Evolutionary conservation across 257 asterid species (phyloP).

Genomic region (Petunia axillaris): DNA sequence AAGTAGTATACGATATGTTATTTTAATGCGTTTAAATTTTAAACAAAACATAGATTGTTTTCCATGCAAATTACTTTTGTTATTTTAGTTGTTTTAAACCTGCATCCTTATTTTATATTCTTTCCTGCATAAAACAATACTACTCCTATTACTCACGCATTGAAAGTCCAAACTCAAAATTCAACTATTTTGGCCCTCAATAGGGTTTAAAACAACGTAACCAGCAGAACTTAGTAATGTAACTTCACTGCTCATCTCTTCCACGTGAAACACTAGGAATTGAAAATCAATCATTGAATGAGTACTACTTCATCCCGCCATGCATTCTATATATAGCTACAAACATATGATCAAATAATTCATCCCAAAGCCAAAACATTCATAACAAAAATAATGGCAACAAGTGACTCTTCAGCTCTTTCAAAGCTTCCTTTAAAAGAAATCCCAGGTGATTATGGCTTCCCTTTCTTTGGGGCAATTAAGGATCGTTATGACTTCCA

Average conservation of each 20-base stretch:
- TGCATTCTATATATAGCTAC: background rate
- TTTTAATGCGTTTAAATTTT: too few relatives aligned
- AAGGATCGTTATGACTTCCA: conserved; percentile 49
- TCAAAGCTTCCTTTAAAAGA: conserved; percentile 46
- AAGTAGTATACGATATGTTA: too few relatives aligned
- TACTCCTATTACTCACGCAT: too few relatives aligned
- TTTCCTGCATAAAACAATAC: too few relatives aligned
- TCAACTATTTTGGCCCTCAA: background rate
- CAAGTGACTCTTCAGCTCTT: background rate
- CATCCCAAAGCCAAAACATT: background rate
- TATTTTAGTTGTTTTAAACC: too few relatives aligned
- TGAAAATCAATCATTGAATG: background rate
- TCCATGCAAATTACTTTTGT: too few relatives aligned
- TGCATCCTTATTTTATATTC: too few relatives aligned
- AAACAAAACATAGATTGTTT: too few relatives aligned
- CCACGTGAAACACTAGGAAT: background rate
- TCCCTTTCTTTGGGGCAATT: conserved; percentile 48
- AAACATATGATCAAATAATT: background rate
- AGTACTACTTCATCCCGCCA: background rate
- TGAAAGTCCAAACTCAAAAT: too few relatives aligned
- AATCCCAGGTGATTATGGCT: conserved; percentile 55
- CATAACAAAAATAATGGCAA: background rate
- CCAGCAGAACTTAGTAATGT: background rate
- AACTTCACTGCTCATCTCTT: background rate
- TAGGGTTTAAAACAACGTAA: background rate